Evolutionary conservation across 2,329 filamentous ascomycete genomes (phyloP).

Genomic region (Colletotrichum cuscutae): DNA sequence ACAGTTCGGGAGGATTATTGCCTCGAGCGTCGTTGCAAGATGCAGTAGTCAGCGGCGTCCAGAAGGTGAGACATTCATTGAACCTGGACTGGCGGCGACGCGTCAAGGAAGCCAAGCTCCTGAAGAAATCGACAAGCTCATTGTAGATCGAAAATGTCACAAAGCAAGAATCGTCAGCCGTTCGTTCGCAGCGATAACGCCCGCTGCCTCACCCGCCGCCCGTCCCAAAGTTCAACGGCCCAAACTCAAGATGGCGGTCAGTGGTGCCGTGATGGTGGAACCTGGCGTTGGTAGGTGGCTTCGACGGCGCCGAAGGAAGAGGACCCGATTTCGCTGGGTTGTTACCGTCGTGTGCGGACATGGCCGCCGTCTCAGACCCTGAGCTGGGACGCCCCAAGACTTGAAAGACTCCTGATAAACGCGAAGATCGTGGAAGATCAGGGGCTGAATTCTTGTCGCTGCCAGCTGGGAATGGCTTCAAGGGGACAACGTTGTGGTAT

Average conservation of each 20-base stretch:
- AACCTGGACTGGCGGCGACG: background rate
- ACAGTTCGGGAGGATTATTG: no score
- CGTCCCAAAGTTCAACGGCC: constrained; percentile 8
- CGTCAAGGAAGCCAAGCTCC: background rate
- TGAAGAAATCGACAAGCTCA: background rate
- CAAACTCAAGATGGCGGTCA: background rate
- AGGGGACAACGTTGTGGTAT: background rate
- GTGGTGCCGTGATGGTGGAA: constrained; percentile 2
- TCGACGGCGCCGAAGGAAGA: background rate
- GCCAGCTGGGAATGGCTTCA: background rate
- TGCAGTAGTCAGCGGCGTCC: background rate
- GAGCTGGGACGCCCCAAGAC: constrained; percentile 1
- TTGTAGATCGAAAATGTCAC: background rate
- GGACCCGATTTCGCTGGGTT: background rate
- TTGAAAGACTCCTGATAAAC: constrained; percentile 2
- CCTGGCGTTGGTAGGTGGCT: background rate
- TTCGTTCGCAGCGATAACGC: background rate
- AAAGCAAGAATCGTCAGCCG: background rate
- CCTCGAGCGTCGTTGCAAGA: background rate
- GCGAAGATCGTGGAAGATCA: constrained; percentile 23
- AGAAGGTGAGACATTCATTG: background rate
- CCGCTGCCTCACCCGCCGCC: background rate
- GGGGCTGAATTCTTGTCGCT: background rate
- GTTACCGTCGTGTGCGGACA: constrained; percentile 7
- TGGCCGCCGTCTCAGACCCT: constrained; percentile 29